Evolutionary conservation across 164 flowering plant species (phyloP).

Genomic region (Tinospora cordifolia): DNA sequence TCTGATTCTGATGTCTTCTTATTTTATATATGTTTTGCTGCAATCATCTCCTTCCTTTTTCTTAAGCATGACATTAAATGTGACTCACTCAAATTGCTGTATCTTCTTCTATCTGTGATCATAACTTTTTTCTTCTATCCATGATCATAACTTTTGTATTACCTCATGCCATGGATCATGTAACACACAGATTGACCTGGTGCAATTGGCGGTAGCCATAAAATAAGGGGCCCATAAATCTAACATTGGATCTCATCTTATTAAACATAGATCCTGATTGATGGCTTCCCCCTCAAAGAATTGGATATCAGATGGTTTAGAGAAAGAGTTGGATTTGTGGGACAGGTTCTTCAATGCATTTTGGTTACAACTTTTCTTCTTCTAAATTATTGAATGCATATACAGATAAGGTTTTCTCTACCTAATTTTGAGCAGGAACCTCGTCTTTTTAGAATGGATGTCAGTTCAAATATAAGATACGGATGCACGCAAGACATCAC

Average conservation of each 20-base stretch:
- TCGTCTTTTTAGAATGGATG: slow-evolving; percentile 72
- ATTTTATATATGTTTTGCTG: too few relatives aligned
- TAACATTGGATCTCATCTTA: slow-evolving; percentile 1
- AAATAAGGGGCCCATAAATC: not conserved
- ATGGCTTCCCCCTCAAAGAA: slow-evolving; percentile 64
- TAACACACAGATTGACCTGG: not conserved
- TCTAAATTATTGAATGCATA: not conserved
- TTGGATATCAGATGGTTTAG: slow-evolving; percentile 81
- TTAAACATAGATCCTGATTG: slow-evolving; percentile 56
- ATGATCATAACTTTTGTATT: not conserved
- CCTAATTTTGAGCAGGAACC: slow-evolving; percentile 55
- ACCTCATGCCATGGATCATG: not conserved
- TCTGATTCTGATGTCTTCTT: too few relatives aligned
- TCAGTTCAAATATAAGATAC: slow-evolving; percentile 77
- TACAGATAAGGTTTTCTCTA: slow-evolving; percentile 1
- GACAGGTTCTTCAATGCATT: slow-evolving; percentile 50
- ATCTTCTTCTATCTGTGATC: too few relatives aligned
- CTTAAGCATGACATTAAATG: too few relatives aligned
- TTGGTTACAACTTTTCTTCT: not conserved
- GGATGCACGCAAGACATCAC: slow-evolving; percentile 62
- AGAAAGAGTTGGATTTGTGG: slow-evolving; percentile 75
- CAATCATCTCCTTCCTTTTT: too few relatives aligned
- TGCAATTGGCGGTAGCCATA: not conserved
- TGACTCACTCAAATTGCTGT: too few relatives aligned
- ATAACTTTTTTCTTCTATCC: too few relatives aligned